phyloP scores from a whole-genome alignment of 1,139 yeast genomes.

The Protomyces inouyei region DNA sequence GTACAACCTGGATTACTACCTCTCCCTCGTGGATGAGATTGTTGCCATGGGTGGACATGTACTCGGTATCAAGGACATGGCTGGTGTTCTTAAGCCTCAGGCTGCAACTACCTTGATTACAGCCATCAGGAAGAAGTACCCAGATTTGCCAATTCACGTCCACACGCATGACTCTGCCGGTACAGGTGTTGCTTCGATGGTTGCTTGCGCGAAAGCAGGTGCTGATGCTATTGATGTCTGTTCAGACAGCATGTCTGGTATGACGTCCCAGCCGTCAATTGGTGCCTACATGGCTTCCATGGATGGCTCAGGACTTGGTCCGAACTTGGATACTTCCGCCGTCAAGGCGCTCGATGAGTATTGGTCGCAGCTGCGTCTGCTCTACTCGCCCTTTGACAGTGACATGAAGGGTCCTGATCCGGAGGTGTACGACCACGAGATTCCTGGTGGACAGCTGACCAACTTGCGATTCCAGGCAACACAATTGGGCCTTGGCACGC shows the following conservation, averaged over 20 bases:
- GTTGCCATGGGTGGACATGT: conserved; percentile 94
- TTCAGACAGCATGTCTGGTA: conserved; percentile 90
- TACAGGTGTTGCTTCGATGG: conserved; percentile 97
- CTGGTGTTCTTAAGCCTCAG: conserved; percentile 94
- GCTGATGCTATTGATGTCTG: conserved; percentile 99
- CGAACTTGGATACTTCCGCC: conserved; percentile 61
- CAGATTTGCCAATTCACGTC: conserved; percentile 92
- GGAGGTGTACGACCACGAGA: conserved; percentile 95
- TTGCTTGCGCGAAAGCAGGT: conserved; percentile 89
- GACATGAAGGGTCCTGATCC: conserved; percentile 99
- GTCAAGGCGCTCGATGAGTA: conserved; percentile 83
- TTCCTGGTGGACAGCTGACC: conserved; percentile 99
- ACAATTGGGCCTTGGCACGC: conserved; percentile 93
- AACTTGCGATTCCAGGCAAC: conserved; percentile 97
- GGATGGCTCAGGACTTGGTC: conserved; percentile 69
- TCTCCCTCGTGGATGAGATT: conserved; percentile 72
- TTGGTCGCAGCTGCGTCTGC: conserved; percentile 98
- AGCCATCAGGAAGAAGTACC: conserved; percentile 76
- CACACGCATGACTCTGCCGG: conserved; percentile 99
- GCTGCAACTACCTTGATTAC: conserved; percentile 83
- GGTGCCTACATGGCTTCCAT: conserved; percentile 87
- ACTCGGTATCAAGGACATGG: conserved; percentile 98
- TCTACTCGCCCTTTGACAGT: conserved; percentile 96
- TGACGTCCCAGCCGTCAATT: conserved; percentile 97
- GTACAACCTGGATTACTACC: conserved; percentile 86